Conservation (phyloP, 805 yeast genomes). For the Kuraishia piskuri region DNA sequence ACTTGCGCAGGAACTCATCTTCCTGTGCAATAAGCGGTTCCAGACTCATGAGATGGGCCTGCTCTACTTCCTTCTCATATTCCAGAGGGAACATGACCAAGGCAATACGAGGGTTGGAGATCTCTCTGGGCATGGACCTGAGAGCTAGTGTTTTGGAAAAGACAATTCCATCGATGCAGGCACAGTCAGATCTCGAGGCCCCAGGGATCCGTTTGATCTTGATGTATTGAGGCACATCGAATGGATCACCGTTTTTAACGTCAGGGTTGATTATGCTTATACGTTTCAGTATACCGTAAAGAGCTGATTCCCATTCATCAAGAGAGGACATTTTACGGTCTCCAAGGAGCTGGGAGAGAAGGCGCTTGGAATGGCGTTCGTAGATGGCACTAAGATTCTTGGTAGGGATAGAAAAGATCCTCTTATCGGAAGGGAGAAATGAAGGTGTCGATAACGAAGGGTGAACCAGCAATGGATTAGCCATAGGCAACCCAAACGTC, state of each 20-base stretch:
- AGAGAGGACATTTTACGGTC: constrained; percentile 48
- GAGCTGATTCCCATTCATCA: constrained; percentile 49
- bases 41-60: constrained; percentile 60
- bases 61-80: constrained; percentile 47
- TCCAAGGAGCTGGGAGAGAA: constrained; percentile 49
- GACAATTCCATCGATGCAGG: constrained; percentile 66
- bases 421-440: not conserved
- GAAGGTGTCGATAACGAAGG: not conserved
- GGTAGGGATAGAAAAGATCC: constrained; percentile 6
- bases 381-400: constrained; percentile 10
- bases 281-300: constrained; percentile 42
- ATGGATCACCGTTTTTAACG: constrained; percentile 55
- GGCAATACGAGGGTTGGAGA: constrained; percentile 67
- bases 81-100: constrained; percentile 86
- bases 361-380: constrained; percentile 36
- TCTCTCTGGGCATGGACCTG: constrained; percentile 60
- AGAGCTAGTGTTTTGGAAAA: constrained; percentile 80
- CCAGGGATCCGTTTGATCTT: constrained; percentile 83
- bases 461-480: not conserved
- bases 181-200: constrained; percentile 52
- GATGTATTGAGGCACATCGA: constrained; percentile 83
- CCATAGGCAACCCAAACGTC: not conserved
- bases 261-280: constrained; percentile 55
- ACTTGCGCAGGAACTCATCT: constrained; percentile 69
- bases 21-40: constrained; percentile 85